phyloP scores from a whole-genome alignment of 129 eudicot genomes.

The Sambucus nigra region DNA sequence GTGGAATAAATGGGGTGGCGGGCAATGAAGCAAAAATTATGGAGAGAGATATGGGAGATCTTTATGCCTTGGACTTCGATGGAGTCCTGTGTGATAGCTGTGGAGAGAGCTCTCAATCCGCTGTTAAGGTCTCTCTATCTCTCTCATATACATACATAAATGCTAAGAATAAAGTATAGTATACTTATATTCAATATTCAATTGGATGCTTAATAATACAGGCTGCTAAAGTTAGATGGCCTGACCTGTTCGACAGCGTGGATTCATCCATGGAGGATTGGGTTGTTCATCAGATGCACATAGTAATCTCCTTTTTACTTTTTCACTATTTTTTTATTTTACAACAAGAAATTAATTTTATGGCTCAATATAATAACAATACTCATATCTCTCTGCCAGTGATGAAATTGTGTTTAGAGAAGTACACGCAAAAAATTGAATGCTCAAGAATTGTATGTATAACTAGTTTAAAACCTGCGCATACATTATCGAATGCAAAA shows the following conservation, averaged over 20 bases:
- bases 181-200: background rate
- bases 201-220: constrained; percentile 10
- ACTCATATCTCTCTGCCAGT: background rate
- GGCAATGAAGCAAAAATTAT: background rate
- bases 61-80: constrained; percentile 93
- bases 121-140: constrained; percentile 67
- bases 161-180: background rate
- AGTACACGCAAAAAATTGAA: no score
- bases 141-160: background rate
- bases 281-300: constrained; percentile 96
- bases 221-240: constrained; percentile 99
- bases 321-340: background rate
- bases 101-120: constrained; percentile 92
- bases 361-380: background rate
- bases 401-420: background rate
- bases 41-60: constrained; percentile 55
- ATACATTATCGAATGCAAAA: no score
- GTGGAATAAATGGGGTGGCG: background rate
- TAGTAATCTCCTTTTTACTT: constrained; percentile 23
- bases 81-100: constrained; percentile 97
- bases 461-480: no score
- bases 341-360: background rate
- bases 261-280: constrained; percentile 69
- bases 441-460: no score
- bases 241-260: constrained; percentile 53